These are phyloP conservation scores for Pisolithus marmoratus DNA, from an alignment of 768 basidiomycete genomes.

Conservation along the genomic window DNA sequence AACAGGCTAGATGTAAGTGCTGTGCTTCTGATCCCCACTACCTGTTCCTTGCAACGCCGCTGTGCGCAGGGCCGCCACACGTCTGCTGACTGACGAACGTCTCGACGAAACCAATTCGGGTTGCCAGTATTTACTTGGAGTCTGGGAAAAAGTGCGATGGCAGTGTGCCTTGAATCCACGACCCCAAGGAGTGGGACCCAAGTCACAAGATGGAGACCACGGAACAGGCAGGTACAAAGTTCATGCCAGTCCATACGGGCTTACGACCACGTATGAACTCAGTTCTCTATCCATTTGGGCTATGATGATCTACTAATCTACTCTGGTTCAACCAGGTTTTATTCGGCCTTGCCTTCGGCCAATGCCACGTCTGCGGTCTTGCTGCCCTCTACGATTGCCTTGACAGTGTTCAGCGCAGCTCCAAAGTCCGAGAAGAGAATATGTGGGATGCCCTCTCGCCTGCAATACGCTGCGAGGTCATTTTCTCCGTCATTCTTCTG, in stretches of 20 bases:
- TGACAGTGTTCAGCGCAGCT: conserved; percentile 53
- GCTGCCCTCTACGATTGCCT: conserved; percentile 65
- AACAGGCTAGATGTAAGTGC: too few relatives aligned
- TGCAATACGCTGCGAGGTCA: conserved; percentile 82
- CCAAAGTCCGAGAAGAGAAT: conserved; percentile 72
- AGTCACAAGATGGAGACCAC: too few relatives aligned
- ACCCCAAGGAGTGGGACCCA: too few relatives aligned
- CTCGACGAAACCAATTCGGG: too few relatives aligned
- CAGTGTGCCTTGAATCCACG: too few relatives aligned
- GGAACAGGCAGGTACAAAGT: too few relatives aligned
- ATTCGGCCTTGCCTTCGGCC: background rate
- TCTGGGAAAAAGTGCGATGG: too few relatives aligned
- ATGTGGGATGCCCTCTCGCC: conserved; percentile 70
- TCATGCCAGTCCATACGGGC: background rate
- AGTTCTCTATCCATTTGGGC: background rate
- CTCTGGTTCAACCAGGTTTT: background rate
- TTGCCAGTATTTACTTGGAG: too few relatives aligned
- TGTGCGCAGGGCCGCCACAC: too few relatives aligned
- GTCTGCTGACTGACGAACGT: too few relatives aligned
- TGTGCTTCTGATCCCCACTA: too few relatives aligned
- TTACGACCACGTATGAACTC: background rate
- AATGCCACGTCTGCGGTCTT: conserved; percentile 14
- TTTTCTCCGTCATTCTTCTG: conserved; percentile 66
- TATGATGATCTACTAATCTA: background rate
- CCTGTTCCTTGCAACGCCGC: too few relatives aligned